These are phyloP conservation scores for Aspergillus versicolor DNA, from an alignment of 2,329 filamentous ascomycete genomes.

Conservation along the genomic window DNA sequence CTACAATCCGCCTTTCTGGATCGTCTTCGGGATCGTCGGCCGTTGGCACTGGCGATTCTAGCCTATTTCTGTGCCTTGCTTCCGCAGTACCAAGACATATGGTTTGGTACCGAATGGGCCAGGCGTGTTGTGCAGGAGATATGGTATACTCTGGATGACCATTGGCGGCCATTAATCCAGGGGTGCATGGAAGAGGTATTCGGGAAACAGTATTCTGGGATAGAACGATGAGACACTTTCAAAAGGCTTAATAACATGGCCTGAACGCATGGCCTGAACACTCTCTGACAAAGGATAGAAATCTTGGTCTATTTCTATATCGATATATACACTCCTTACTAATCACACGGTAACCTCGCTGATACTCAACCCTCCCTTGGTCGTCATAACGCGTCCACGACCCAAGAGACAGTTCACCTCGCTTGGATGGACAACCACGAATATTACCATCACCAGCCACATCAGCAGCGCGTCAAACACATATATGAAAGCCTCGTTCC, in stretches of 20 bases:
- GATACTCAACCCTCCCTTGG: constrained; percentile 18
- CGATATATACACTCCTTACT: not conserved
- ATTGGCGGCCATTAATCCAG: constrained; percentile 30
- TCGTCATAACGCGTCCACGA: constrained; percentile 16
- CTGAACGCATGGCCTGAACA: not conserved
- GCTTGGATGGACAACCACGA: constrained; percentile 25
- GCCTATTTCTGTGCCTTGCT: constrained; percentile 62
- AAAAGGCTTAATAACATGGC: not conserved
- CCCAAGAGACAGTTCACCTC: constrained; percentile 25
- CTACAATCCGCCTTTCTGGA: constrained; percentile 36
- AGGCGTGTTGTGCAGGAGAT: constrained; percentile 66
- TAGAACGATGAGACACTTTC: not conserved
- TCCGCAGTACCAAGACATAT: constrained; percentile 56
- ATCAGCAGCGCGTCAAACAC: constrained; percentile 32
- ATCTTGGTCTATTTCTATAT: not conserved
- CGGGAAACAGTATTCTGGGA: constrained; percentile 21
- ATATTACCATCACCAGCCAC: constrained; percentile 24
- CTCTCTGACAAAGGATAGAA: not conserved
- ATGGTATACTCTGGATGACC: constrained; percentile 31
- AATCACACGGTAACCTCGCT: constrained; percentile 14
- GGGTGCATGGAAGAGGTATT: constrained; percentile 34
- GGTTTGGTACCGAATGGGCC: constrained; percentile 69
- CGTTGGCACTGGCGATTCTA: constrained; percentile 56
- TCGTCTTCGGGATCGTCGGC: constrained; percentile 36
- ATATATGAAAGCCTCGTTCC: constrained; percentile 30